phyloP scores from a whole-genome alignment of 2,329 filamentous ascomycete species.

The Penicillium griseofulvum region DNA sequence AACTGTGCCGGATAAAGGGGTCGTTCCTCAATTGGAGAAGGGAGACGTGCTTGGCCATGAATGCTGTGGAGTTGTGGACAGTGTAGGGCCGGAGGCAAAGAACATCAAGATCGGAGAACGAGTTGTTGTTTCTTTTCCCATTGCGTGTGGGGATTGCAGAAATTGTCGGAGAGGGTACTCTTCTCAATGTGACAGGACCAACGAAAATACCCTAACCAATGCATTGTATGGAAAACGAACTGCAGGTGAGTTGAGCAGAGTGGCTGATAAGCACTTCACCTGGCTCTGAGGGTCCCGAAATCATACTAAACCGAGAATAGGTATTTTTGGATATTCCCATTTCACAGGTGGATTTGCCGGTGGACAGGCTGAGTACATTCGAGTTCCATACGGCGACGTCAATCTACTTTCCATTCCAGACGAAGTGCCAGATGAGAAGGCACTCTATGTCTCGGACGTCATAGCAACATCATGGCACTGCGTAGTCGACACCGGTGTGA shows the following conservation, averaged over 20 bases:
- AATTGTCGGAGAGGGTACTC: conserved; percentile 77
- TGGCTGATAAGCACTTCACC: not conserved
- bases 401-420: conserved; percentile 79
- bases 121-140: conserved; percentile 84
- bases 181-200: conserved; percentile 77
- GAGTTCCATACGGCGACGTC: conserved; percentile 75
- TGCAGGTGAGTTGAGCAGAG: conserved; percentile 52
- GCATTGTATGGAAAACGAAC: conserved; percentile 78
- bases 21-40: conserved; percentile 58
- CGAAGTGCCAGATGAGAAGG: conserved; percentile 80
- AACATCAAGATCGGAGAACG: conserved; percentile 60
- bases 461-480: conserved; percentile 75
- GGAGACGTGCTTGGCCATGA: conserved; percentile 67
- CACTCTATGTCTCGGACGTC: conserved; percentile 76
- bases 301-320: conserved; percentile 12
- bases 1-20: conserved; percentile 23
- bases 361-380: conserved; percentile 82
- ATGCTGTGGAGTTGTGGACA: conserved; percentile 53
- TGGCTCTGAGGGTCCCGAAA: not conserved
- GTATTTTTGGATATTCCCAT: conserved; percentile 68
- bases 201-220: conserved; percentile 67
- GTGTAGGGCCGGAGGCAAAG: conserved; percentile 55
- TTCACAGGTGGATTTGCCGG: conserved; percentile 86
- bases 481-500: conserved; percentile 80
- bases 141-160: conserved; percentile 66